A percentile compares a stretch with the other conserved stretches of the same genome.
phyloP scores from a whole-genome alignment of 495 filamentous ascomycete genomes.

The Aspergillus biplanus region DNA sequence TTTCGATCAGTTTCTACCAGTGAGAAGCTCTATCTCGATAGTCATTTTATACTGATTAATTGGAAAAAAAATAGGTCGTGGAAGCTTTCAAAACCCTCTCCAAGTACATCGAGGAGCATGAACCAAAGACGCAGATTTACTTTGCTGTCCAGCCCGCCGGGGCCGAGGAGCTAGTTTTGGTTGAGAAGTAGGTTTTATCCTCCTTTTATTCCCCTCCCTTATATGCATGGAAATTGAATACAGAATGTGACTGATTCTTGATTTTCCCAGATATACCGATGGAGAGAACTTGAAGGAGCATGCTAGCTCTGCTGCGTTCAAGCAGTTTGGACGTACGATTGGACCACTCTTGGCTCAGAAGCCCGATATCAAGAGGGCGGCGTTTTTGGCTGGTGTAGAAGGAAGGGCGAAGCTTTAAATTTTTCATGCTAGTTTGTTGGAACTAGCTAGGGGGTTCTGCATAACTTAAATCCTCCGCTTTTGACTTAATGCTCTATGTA shows the following conservation, averaged over 20 bases:
- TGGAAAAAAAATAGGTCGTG: constrained; percentile 3
- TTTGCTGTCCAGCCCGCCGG: constrained; percentile 20
- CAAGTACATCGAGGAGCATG: constrained; percentile 20
- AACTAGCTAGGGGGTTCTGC: too few species aligned
- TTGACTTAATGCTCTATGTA: not conserved
- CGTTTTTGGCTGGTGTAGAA: constrained; percentile 24
- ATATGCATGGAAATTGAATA: not conserved
- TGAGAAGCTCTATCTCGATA: not conserved
- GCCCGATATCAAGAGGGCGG: constrained; percentile 21
- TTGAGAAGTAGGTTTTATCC: constrained; percentile 22
- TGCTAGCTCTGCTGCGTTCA: constrained; percentile 20
- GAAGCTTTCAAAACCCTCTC: constrained; percentile 22
- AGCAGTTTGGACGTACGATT: constrained; percentile 21
- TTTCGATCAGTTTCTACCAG: not conserved
- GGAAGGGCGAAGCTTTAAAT: constrained; percentile 25
- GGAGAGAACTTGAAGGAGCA: constrained; percentile 24
- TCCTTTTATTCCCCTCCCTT: not conserved
- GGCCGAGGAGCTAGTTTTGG: constrained; percentile 21
- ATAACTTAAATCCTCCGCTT: not conserved
- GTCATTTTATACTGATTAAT: constrained; percentile 1
- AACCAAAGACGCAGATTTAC: constrained; percentile 23
- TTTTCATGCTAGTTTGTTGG: not conserved
- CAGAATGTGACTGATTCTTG: not conserved
- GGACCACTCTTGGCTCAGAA: constrained; percentile 18
- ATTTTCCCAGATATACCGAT: constrained; percentile 20